These are phyloP conservation scores for Coffea eugenioides DNA, from an alignment of 257 asterid genomes.

Conservation along the genomic window DNA sequence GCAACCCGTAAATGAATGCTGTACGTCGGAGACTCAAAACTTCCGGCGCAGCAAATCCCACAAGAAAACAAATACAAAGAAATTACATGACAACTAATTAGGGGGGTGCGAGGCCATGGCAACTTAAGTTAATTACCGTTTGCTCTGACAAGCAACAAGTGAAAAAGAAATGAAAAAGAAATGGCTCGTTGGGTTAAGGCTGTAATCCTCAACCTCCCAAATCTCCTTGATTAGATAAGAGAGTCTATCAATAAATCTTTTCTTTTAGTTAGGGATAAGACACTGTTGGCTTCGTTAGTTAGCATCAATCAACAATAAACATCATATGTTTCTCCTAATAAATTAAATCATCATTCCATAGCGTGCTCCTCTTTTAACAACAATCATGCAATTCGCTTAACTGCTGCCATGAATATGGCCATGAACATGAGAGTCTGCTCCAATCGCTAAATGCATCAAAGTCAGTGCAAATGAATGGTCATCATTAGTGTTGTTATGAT, in stretches of 20 bases:
- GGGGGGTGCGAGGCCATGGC: neutral
- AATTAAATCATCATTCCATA: conserved; percentile 4
- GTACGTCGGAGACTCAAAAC: neutral
- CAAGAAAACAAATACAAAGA: neutral
- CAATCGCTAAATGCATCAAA: neutral
- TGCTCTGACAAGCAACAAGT: neutral
- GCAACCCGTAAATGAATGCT: neutral
- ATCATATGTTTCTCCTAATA: conserved; percentile 10
- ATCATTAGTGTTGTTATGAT: neutral
- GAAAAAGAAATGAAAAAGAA: neutral
- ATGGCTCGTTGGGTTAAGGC: neutral
- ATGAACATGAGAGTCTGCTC: neutral
- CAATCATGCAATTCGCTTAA: neutral
- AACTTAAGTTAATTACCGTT: neutral
- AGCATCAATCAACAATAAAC: neutral
- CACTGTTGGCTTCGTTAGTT: neutral
- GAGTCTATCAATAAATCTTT: neutral
- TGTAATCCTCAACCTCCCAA: neutral
- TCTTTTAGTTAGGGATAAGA: neutral
- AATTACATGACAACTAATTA: neutral
- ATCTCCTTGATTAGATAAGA: neutral
- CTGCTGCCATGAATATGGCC: neutral
- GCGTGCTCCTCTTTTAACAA: conserved; percentile 1
- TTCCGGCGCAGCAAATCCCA: neutral
- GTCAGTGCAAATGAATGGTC: conserved; percentile 20